Evolutionary conservation across 495 filamentous ascomycete species (phyloP), one percentile per base, ranked within the genome.

Genomic region (Trichodelitschia bisporula): DNA sequence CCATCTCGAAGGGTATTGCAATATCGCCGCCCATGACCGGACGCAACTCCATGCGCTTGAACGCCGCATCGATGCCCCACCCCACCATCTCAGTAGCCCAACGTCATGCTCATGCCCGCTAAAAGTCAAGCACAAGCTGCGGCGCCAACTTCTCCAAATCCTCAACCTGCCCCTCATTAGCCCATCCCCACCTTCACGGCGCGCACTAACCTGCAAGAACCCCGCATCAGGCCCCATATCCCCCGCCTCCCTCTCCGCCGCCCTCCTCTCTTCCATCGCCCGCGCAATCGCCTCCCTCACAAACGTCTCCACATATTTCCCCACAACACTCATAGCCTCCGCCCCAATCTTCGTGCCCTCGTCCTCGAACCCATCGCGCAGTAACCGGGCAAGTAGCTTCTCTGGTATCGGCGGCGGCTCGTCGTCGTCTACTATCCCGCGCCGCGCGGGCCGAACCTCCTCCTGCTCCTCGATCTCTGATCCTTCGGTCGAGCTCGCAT

Each of bases 61-160:
- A n/a, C n/a, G n/a, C n/a, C n/a, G n/a, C n/a, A n/a, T n/a, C n/a
- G n/a, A n/a, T n/a, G n/a, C n/a, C n/a, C n/a, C n/a, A n/a, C n/a
- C n/a, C n/a, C n/a, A n/a, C n/a, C n/a, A n/a, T n/a, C n/a, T n/a
- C n/a, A n/a, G n/a, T n/a, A n/a, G n/a, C n/a, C n/a, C n/a, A n/a
- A n/a, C n/a, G n/a, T n/a, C n/a, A n/a, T n/a, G n/a, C n/a, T n/a
- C n/a, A n/a, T n/a, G n/a, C n/a, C n/a, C n/a, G n/a, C 55, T 37
- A 74, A 36, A 97, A 78, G 54, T 97, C 86, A 54, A 97, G 57
- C 44, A 90, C 46, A 47, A 97, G 51, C 55, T 92, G 80, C 32
- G 80, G 79, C 21, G 76, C 75, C 42, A 89, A 53, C 50, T 79
- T 90, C 56, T 97, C 89, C 34, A 97, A 53, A 58, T 95, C 73